A percentile compares a stretch with the other conserved stretches of the same genome.
Conservation (phyloP, 2,329 filamentous ascomycete species). For the Claviceps humidiphila region DNA sequence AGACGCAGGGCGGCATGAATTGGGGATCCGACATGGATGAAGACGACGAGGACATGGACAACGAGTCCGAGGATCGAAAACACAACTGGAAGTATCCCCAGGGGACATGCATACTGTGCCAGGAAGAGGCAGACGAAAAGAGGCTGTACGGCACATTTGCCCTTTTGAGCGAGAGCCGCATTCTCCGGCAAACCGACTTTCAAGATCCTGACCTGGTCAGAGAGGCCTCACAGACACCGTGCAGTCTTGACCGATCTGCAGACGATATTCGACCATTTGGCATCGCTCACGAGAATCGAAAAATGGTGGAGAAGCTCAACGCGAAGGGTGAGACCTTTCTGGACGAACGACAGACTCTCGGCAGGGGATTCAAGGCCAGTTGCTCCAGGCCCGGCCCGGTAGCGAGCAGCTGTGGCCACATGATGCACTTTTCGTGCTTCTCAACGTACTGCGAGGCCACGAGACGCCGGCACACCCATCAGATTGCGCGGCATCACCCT, state of each 20-base stretch:
- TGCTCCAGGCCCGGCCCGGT: constrained; percentile 62
- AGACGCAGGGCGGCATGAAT: constrained; percentile 74
- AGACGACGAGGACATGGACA: constrained; percentile 54
- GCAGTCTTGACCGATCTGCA: constrained; percentile 72
- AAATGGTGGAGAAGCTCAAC: constrained; percentile 62
- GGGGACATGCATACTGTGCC: constrained; percentile 89
- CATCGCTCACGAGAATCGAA: constrained; percentile 74
- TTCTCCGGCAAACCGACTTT: constrained; percentile 76
- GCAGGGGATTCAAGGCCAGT: constrained; percentile 71
- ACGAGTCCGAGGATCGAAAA: constrained; percentile 55
- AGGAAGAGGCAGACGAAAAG: constrained; percentile 86
- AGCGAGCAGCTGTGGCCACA: constrained; percentile 85
- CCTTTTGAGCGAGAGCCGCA: constrained; percentile 71
- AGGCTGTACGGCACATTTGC: constrained; percentile 88
- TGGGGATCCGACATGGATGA: constrained; percentile 76
- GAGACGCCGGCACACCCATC: constrained; percentile 69
- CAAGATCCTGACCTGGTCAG: constrained; percentile 71
- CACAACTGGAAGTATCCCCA: constrained; percentile 72
- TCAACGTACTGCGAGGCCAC: constrained; percentile 82
- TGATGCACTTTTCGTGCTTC: constrained; percentile 97
- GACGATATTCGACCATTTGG: constrained; percentile 80
- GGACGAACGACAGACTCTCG: constrained; percentile 67
- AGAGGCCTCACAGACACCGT: constrained; percentile 67
- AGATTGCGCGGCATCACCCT: constrained; percentile 89
- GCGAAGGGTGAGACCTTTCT: constrained; percentile 56